These are phyloP conservation scores for Ophiobolus disseminans DNA, from an alignment of 2,329 filamentous ascomycete species.

Conservation along the genomic window DNA sequence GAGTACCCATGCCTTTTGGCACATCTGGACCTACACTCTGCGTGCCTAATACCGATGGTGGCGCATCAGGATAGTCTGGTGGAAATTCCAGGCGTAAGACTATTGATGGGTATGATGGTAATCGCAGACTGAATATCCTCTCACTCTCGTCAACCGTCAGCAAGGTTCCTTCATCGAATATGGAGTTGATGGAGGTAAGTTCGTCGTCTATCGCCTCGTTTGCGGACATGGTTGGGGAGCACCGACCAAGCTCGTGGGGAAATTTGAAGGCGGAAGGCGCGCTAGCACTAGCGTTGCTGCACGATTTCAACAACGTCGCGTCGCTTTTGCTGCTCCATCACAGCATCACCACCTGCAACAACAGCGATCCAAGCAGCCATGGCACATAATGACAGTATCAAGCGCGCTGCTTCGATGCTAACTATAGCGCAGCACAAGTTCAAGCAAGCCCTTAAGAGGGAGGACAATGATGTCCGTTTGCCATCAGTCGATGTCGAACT, in stretches of 20 bases:
- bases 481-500: slow-evolving; percentile 28
- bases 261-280: not conserved
- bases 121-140: slow-evolving; percentile 60
- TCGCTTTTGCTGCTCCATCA: slow-evolving; percentile 6
- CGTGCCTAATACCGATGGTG: slow-evolving; percentile 77
- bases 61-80: slow-evolving; percentile 73
- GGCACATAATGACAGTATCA: slow-evolving; percentile 29
- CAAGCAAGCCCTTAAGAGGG: slow-evolving; percentile 34
- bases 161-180: slow-evolving; percentile 76
- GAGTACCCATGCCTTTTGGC: slow-evolving; percentile 73
- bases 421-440: slow-evolving; percentile 40
- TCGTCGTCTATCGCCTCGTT: slow-evolving; percentile 69
- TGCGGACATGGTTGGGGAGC: slow-evolving; percentile 4
- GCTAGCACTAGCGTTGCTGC: slow-evolving; percentile 2
- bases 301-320: not conserved
- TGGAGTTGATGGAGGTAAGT: slow-evolving; percentile 82
- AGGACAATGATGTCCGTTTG: slow-evolving; percentile 24
- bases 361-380: slow-evolving; percentile 14
- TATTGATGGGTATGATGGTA: slow-evolving; percentile 68
- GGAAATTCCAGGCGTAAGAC: slow-evolving; percentile 71
- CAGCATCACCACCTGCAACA: slow-evolving; percentile 10
- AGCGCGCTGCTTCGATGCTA: slow-evolving; percentile 30
- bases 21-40: slow-evolving; percentile 75
- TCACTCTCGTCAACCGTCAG: slow-evolving; percentile 29
- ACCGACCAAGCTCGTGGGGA: not conserved